Evolutionary conservation across 1,139 yeast species (phyloP).

Genomic region (Candida albicans): DNA sequence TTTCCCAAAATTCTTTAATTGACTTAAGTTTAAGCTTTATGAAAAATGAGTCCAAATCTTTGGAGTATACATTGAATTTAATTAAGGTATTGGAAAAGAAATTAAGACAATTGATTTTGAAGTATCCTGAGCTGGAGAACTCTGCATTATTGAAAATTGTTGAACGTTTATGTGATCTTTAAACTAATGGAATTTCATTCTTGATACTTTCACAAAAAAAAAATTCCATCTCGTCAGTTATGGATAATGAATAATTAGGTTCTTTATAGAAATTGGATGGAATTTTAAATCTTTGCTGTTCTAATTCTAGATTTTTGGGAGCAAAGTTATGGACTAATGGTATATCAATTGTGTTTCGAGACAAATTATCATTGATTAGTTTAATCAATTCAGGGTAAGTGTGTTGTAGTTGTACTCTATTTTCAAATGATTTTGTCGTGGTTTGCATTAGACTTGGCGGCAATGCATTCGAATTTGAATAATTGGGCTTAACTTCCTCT

Average conservation of each 20-base stretch:
- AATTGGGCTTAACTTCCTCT: not conserved
- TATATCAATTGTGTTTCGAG: conserved; percentile 20
- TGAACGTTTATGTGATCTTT: conserved; percentile 11
- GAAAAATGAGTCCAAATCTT: conserved; percentile 11
- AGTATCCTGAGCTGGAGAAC: conserved; percentile 2
- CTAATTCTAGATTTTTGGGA: conserved; percentile 25
- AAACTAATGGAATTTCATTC: conserved; percentile 6
- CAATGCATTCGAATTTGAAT: not conserved
- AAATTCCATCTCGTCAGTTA: conserved; percentile 25
- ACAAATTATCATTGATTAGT: conserved; percentile 17
- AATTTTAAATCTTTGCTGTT: conserved; percentile 19
- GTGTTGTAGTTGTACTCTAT: conserved; percentile 6
- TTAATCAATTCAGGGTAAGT: conserved; percentile 23
- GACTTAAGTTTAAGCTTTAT: conserved; percentile 24
- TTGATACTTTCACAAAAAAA: conserved; percentile 19
- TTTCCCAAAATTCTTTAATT: conserved; percentile 18
- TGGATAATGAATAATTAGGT: not conserved
- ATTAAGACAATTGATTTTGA: conserved; percentile 4
- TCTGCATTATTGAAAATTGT: conserved; percentile 5
- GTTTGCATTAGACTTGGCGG: conserved; percentile 4
- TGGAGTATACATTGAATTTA: conserved; percentile 11
- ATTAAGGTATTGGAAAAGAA: conserved; percentile 6
- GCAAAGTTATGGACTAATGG: conserved; percentile 23
- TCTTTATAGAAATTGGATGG: conserved; percentile 4
- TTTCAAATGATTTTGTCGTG: conserved; percentile 9